A percentile compares a stretch with the other conserved stretches of the same genome.
Evolutionary conservation across 768 basidiomycete species (phyloP).

Genomic region (Boletus sp.): DNA sequence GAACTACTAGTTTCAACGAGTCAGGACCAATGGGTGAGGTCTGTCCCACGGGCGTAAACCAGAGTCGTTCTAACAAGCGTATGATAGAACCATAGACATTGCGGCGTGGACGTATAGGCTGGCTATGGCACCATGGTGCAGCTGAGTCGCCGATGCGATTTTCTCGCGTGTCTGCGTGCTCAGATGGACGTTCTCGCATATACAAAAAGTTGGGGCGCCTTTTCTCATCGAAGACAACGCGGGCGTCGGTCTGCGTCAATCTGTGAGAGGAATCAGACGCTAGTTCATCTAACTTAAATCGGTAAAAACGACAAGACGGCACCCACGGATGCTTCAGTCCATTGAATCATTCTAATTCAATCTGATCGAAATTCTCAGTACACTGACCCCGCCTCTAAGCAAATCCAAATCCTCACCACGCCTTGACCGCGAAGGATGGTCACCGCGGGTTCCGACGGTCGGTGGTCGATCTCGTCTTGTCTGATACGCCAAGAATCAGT

Average conservation of each 20-base stretch:
- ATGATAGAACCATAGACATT: not conserved
- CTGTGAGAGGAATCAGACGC: slow-evolving; percentile 9
- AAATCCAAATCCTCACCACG: slow-evolving; percentile 4
- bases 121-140: not conserved
- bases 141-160: not conserved
- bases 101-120: not conserved
- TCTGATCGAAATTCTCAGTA: slow-evolving; percentile 4
- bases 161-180: not conserved
- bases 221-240: slow-evolving; percentile 2
- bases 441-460: slow-evolving; percentile 6
- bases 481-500: not conserved
- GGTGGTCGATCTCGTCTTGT: slow-evolving; percentile 6
- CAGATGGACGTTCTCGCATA: not conserved
- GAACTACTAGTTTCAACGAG: not conserved
- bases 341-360: not conserved
- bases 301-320: slow-evolving; percentile 8
- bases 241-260: not conserved
- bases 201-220: not conserved
- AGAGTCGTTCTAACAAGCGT: slow-evolving; percentile 1
- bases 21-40: not conserved
- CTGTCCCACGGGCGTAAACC: not conserved
- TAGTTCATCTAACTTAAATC: slow-evolving; percentile 13
- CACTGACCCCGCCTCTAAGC: not conserved
- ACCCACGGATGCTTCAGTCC: slow-evolving; percentile 10
- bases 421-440: not conserved